Evolutionary conservation across 2,329 filamentous ascomycete genomes (phyloP), one percentile per base, ranked within the genome.

Genomic region (Alternaria viburni): DNA sequence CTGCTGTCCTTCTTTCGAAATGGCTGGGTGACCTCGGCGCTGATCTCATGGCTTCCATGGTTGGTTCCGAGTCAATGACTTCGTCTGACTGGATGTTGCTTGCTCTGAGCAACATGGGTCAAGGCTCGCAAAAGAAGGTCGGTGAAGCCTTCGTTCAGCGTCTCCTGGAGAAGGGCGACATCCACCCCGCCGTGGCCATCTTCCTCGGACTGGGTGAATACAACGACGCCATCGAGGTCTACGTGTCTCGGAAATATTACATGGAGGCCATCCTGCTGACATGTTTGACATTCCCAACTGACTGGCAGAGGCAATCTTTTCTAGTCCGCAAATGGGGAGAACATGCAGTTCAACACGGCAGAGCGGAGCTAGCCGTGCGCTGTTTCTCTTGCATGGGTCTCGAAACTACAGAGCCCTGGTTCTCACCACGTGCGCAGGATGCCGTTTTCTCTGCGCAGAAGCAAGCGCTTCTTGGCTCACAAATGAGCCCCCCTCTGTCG

Each of bases 11-110:
- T 43, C 86, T 99, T 5, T 87, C 93, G 2, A 97, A 96, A 79
- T 99, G 96, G 96, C 87, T 99, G 0, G 93, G 94, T 13, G 92
- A 97, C 65, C 88, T 93, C 41, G 90, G 93, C 62, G 87, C 90
- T 0, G 93, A 97, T 72, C 86, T 93, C 44, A 92, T 97, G 87
- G 87, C 89, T 11, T 89, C 92, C 3, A 92, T 90, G 83, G 82
- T 89, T 41, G 83, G 89, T 46, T 91, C 93, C 0, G 89, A 95
- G 69, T 91, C 92, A n/a, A 94, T 96, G 87, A 95, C 93, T 10
- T 93, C 92, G 3, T 92, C 93, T 0, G 96, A 98, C 80, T 99
- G 96, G 96, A 97, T 99, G 93, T 83, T 98, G 62, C 83, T 99
- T 36, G 95, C 96, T 11, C 82, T 99, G 55, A 97, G 93, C 75